Percentiles rank a stretch among this genome's conserved stretches.
These are phyloP conservation scores for Cutaneotrichosporon mucoides DNA, from an alignment of 1,284 basidiomycete species.

Conservation along the genomic window DNA sequence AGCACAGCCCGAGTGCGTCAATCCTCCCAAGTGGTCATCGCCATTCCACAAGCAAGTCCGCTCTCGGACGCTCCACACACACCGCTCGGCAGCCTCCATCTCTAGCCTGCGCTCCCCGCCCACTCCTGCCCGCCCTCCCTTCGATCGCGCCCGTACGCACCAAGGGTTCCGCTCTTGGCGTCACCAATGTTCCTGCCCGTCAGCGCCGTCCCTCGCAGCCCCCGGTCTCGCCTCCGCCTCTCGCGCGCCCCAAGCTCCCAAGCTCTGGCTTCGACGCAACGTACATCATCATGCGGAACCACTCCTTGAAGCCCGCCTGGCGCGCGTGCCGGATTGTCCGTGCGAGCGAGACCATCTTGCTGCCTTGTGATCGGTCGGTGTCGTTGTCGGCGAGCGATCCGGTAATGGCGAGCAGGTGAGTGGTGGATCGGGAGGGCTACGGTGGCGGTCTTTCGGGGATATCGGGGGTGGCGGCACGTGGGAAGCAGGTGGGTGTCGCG, in stretches of 20 bases:
- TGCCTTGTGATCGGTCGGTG: not conserved
- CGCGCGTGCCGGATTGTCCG: constrained; percentile 72
- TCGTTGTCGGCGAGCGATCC: not conserved
- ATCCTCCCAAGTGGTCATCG: not conserved
- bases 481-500: not conserved
- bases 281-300: constrained; percentile 64
- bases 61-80: too few species aligned
- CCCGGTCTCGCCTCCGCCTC: not conserved
- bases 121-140: not conserved
- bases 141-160: constrained; percentile 9
- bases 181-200: constrained; percentile 78
- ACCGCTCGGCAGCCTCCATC: too few species aligned
- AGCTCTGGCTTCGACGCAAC: constrained; percentile 11
- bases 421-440: not conserved
- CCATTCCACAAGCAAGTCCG: too few species aligned
- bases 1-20: not conserved
- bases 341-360: constrained; percentile 63
- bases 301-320: constrained; percentile 70
- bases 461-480: not conserved
- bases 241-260: too few species aligned
- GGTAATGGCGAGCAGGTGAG: not conserved
- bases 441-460: not conserved
- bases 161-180: constrained; percentile 71
- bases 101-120: not conserved
- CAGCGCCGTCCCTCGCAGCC: not conserved